phyloP scores from a whole-genome alignment of 257 asterid genomes.

The Orobanche coerulescens region DNA sequence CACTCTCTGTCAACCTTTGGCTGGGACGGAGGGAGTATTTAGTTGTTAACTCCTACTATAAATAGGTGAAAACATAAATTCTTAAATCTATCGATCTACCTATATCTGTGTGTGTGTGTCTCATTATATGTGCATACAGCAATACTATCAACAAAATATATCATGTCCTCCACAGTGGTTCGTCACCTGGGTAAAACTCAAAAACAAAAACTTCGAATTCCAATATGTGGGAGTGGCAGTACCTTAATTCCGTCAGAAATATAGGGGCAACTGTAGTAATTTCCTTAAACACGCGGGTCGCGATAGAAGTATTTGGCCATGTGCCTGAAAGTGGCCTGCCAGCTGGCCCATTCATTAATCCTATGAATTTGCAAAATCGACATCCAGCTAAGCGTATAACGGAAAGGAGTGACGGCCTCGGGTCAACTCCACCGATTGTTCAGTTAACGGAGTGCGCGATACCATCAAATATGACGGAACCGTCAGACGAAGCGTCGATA shows the following conservation, averaged over 20 bases:
- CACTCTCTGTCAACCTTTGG: too few relatives aligned
- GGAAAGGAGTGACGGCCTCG: constrained; percentile 25
- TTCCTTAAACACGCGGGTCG: background rate
- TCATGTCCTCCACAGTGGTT: background rate
- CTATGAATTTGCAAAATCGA: constrained; percentile 24
- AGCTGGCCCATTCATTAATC: constrained; percentile 42
- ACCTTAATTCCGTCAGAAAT: background rate
- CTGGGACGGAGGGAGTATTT: too few relatives aligned
- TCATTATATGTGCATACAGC: too few relatives aligned
- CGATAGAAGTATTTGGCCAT: constrained; percentile 45
- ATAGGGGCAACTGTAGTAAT: constrained; percentile 9
- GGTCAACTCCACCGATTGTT: constrained; percentile 8
- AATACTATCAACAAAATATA: background rate
- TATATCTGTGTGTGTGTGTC: too few relatives aligned
- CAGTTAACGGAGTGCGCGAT: background rate
- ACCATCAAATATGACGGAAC: constrained; percentile 1
- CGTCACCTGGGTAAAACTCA: constrained; percentile 7
- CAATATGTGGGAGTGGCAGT: constrained; percentile 8
- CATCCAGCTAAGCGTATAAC: constrained; percentile 55
- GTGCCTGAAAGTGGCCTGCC: constrained; percentile 47
- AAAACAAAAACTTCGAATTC: background rate
- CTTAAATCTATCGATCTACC: too few relatives aligned
- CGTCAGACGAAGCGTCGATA: background rate
- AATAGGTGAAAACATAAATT: too few relatives aligned
- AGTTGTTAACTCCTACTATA: too few relatives aligned